These are phyloP conservation scores for Botrytis medusae DNA, from an alignment of 2,329 filamentous ascomycete species.

Conservation along the genomic window DNA sequence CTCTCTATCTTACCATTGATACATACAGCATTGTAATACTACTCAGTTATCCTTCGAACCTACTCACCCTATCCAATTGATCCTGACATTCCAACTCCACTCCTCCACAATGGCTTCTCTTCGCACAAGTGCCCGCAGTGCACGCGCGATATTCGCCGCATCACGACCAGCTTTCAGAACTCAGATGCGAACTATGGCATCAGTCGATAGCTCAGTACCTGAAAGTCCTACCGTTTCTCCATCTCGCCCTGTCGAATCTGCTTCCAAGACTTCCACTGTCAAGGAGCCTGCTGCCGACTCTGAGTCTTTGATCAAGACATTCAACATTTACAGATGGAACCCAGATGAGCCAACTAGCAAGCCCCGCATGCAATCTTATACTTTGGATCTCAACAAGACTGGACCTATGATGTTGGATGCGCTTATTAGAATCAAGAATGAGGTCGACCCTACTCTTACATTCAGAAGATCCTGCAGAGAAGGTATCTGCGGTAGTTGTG, in stretches of 20 bases:
- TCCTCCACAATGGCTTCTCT: slow-evolving; percentile 25
- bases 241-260: slow-evolving; percentile 28
- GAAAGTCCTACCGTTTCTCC: slow-evolving; percentile 21
- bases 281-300: slow-evolving; percentile 52
- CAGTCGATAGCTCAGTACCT: slow-evolving; percentile 4
- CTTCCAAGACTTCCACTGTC: slow-evolving; percentile 37
- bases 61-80: slow-evolving; percentile 8
- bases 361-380: slow-evolving; percentile 93
- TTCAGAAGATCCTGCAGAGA: slow-evolving; percentile 96
- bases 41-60: background rate
- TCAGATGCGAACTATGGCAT: slow-evolving; percentile 26
- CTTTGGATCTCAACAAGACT: slow-evolving; percentile 96
- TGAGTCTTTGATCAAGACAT: slow-evolving; percentile 79
- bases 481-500: slow-evolving; percentile 97
- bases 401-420: slow-evolving; percentile 98
- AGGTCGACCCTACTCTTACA: slow-evolving; percentile 92
- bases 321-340: slow-evolving; percentile 99
- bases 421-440: slow-evolving; percentile 97
- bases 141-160: slow-evolving; percentile 24
- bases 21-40: slow-evolving; percentile 15
- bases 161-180: slow-evolving; percentile 24
- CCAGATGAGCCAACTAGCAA: slow-evolving; percentile 90
- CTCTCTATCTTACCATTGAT: background rate
- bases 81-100: background rate
- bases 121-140: slow-evolving; percentile 24